A percentile compares a stretch with the other conserved stretches of the same genome.
These are phyloP conservation scores for Trichophyton rubrum DNA, from an alignment of 2,329 filamentous ascomycete genomes.

Conservation along the genomic window DNA sequence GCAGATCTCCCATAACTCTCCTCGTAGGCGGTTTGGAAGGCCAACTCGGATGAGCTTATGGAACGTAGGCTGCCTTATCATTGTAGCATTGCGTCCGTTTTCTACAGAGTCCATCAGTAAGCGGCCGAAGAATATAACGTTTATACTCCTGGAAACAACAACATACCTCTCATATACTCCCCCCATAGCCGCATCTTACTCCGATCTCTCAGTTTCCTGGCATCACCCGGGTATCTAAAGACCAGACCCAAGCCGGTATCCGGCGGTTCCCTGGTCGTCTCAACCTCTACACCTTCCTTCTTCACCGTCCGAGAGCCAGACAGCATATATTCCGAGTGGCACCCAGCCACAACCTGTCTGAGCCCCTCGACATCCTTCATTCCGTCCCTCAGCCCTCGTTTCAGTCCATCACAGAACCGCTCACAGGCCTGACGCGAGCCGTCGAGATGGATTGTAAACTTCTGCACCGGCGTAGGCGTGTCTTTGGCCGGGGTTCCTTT, in stretches of 20 bases:
- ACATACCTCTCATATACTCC: constrained; percentile 63
- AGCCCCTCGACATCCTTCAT: constrained; percentile 81
- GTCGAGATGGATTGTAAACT: constrained; percentile 81
- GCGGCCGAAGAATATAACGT: not conserved
- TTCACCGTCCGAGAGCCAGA: constrained; percentile 30
- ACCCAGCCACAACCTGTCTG: constrained; percentile 65
- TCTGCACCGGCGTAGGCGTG: constrained; percentile 52
- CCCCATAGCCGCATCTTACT: constrained; percentile 98
- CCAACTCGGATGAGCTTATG: constrained; percentile 95
- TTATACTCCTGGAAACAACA: not conserved
- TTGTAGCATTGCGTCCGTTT: constrained; percentile 82
- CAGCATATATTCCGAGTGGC: constrained; percentile 79
- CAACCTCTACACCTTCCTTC: constrained; percentile 42
- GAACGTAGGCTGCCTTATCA: constrained; percentile 91
- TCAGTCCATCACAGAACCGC: constrained; percentile 89
- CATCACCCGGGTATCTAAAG: constrained; percentile 89
- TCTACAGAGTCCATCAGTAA: constrained; percentile 39
- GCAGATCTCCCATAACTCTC: constrained; percentile 91
- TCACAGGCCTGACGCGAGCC: constrained; percentile 83
- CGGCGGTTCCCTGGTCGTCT: constrained; percentile 46
- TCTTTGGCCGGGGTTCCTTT: constrained; percentile 28
- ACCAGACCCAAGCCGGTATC: constrained; percentile 87
- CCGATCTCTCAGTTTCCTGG: constrained; percentile 81
- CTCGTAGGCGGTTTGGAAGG: constrained; percentile 79
- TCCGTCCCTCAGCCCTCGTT: constrained; percentile 72